Base-by-base conservation (phyloP, 1,139 yeast genomes). In the Diutina sp. region DNA sequence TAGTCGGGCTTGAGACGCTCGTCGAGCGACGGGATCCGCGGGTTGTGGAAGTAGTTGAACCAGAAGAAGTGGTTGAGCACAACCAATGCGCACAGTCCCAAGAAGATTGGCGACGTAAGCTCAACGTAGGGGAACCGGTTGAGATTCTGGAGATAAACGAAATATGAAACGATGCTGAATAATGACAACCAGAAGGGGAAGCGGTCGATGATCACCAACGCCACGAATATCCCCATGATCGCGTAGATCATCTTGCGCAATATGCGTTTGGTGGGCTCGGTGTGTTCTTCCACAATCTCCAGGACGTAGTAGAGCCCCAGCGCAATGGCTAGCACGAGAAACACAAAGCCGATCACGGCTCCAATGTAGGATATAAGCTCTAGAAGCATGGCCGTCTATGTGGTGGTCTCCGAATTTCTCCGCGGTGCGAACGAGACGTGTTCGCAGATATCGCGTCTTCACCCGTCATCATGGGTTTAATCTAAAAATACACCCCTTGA, bases 251-350 rank as follows among this genome's bases (percentile, higher is more conserved):
- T 68, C 60, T 83, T 75, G 56, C 75, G 77, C 51, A 95, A 73
- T 58, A 90, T 76, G 58, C 89, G 71, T 64, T 82, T 87, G 21
- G 99, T 87, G 56, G 91, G 83, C 59, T 87, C 95, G 0, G 96
- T 80, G 67, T 93, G 95, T 66, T 91, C 98, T 67, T 93, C 99
- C 16, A 93, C 96, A 52, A 90, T 73, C 67, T 93, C 99, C 12
- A 97, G 88, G 47, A 93, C 75, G 65, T 90, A 90, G 72, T 91
- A 93, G 48, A 93, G 75, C 1, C 96, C 98, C 3, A 97, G 88
- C 0, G 99, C 96, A 60, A 77, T 74, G 46, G 80, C 71, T 55
- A 76, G 66, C 56, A 76, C 78, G 56, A 90, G 77, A 62, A 88
- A 84, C 3, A 86, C 64, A 64, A 91, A 89, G 6, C 97, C 98